Base-by-base conservation (phyloP, 192 early-diverging fungal species). In the Funneliformis geosporum region DNA sequence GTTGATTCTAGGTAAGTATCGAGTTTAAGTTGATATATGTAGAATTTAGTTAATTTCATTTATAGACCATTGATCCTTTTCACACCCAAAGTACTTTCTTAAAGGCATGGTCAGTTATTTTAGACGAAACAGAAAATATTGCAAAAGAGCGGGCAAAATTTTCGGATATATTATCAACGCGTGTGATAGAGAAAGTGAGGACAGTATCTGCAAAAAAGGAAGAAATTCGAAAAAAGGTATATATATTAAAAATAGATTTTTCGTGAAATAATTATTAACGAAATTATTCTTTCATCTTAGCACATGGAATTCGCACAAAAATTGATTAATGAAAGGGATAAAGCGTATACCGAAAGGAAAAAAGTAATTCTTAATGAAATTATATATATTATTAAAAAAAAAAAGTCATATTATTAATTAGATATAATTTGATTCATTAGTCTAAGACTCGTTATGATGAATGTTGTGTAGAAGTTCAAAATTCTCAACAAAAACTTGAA, bases 201-300 rank as follows among this genome's bases (percentile, higher is more conserved):
- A 73, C 77, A 12, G 40, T 91, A 2, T 75, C 81, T 11, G 61
- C 75, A 5, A 89, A 89, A 78, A 89, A 91, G 71, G 93, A 95
- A 47, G 90, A 95, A 44, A 83, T 90, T 0, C 66, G 88, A 43
- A 94, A 93, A 81, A 94, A 92, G 87, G 92, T 91, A 80, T 60
- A 28, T 23, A 40, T 33, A 12, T 68, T 40, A 47, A 42, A 27
- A 59, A n/a, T 4, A 21, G 27, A 38, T 76, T 70, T 16, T 38
- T 25, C 18, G 12, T 60, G 14, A 76, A n/a, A 27, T 28, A 6
- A 64, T 7, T 33, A 40, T 66, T 18, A 66, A 66, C n/a, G 11
- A 12, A 25, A 28, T 55, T 10, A 40, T 59, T 42, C 59, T 74
- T 71, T 50, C 59, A 33, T 40, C 39, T 73, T 81, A 93, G 91